Conservation (phyloP, 306 rosid species). For the Dryas alaskensis region DNA sequence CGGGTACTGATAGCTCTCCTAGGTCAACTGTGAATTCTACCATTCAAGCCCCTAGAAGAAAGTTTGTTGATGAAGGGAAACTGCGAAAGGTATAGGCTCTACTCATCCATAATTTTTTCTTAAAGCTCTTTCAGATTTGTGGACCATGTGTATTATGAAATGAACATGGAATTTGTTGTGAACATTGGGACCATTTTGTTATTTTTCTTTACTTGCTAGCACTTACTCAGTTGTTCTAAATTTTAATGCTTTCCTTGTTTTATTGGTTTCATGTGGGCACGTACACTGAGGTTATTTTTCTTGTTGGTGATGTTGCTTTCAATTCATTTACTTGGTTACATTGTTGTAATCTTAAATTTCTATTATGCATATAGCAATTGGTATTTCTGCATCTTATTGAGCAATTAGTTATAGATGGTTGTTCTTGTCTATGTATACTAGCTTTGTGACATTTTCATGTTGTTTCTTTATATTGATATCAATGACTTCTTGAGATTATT, state of each 20-base stretch:
- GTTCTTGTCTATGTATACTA: not conserved
- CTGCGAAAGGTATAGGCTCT: slow-evolving; percentile 66
- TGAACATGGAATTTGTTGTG: no score
- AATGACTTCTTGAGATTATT: not conserved
- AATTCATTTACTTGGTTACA: not conserved
- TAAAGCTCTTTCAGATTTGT: not conserved
- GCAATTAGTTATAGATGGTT: not conserved
- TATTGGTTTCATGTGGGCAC: not conserved
- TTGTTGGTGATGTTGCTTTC: not conserved
- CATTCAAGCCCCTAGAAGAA: slow-evolving; percentile 90
- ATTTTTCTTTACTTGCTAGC: not conserved
- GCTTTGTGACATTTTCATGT: not conserved
- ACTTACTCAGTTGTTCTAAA: not conserved
- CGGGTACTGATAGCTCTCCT: slow-evolving; percentile 66
- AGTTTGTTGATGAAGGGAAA: slow-evolving; percentile 96
- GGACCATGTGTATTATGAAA: not conserved
- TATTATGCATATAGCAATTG: not conserved
- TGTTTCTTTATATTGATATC: not conserved
- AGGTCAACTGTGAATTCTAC: slow-evolving; percentile 84
- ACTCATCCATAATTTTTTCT: not conserved
- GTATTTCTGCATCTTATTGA: not conserved
- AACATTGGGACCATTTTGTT: not conserved
- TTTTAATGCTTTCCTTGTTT: not conserved
- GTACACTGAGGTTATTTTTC: not conserved
- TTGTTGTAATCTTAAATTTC: not conserved